These are phyloP conservation scores for Tulasnella sp. DNA, from an alignment of 768 basidiomycete genomes.

Conservation along the genomic window DNA sequence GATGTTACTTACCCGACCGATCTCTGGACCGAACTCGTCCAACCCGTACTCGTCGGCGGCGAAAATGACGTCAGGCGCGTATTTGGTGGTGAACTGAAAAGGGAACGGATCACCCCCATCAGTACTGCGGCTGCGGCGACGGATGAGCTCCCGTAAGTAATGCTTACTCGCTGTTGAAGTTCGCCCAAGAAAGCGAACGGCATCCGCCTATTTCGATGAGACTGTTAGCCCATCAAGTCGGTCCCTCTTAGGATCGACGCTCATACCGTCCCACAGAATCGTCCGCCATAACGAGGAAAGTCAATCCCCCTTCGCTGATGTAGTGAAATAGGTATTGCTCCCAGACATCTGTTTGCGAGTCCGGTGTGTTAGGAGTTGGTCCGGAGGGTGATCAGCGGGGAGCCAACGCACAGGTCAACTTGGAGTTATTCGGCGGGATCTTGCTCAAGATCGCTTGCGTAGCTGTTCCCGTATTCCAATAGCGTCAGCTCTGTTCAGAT, in stretches of 20 bases:
- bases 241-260: neutral
- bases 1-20: slow-evolving; percentile 25
- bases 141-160: neutral
- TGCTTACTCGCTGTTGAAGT: slow-evolving; percentile 44
- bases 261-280: slow-evolving; percentile 78
- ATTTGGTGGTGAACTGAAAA: slow-evolving; percentile 28
- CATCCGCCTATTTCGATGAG: slow-evolving; percentile 46
- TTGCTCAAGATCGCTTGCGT: slow-evolving; percentile 84
- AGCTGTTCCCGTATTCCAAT: slow-evolving; percentile 37
- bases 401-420: slow-evolving; percentile 27
- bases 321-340: slow-evolving; percentile 93
- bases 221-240: neutral
- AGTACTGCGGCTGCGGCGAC: neutral
- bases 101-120: neutral
- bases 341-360: slow-evolving; percentile 65
- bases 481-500: no score
- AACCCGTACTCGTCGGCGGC: slow-evolving; percentile 27
- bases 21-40: slow-evolving; percentile 27
- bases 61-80: slow-evolving; percentile 24
- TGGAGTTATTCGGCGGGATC: slow-evolving; percentile 84
- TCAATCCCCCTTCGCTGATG: slow-evolving; percentile 75
- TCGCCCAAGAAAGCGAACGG: slow-evolving; percentile 90
- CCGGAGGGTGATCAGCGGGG: neutral
- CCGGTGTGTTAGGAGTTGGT: slow-evolving; percentile 38
- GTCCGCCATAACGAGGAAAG: slow-evolving; percentile 90